These are phyloP conservation scores for Aurinia saxatilis DNA, from an alignment of 345 rosid genomes.

Conservation along the genomic window DNA sequence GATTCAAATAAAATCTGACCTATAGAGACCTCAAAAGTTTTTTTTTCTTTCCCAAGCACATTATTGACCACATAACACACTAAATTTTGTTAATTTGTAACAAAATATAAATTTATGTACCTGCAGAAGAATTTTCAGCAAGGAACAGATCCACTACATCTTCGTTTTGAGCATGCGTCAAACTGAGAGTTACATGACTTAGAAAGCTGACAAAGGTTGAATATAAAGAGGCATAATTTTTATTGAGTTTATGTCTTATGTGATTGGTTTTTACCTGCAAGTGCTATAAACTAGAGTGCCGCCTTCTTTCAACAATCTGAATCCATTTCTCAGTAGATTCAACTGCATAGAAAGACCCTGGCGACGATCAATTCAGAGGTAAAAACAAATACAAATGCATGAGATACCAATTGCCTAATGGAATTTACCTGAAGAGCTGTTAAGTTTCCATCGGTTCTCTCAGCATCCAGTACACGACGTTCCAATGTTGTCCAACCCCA, in stretches of 20 bases:
- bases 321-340: constrained; percentile 80
- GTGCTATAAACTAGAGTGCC: constrained; percentile 89
- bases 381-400: background rate
- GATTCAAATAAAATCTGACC: background rate
- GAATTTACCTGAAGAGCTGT: constrained; percentile 62
- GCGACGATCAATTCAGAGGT: background rate
- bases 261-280: constrained; percentile 54
- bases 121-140: constrained; percentile 58
- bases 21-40: background rate
- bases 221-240: background rate
- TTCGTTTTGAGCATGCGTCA: constrained; percentile 91
- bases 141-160: constrained; percentile 72
- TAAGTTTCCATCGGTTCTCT: constrained; percentile 61
- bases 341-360: constrained; percentile 37
- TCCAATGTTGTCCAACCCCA: constrained; percentile 95
- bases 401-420: background rate
- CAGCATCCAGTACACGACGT: constrained; percentile 78
- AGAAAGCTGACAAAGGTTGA: background rate
- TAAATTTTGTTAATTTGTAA: background rate
- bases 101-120: constrained; percentile 21
- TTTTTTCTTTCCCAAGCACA: background rate
- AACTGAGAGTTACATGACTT: constrained; percentile 34
- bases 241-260: background rate
- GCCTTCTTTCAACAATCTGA: constrained; percentile 64
- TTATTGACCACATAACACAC: background rate